Evolutionary conservation across 2,329 filamentous ascomycete genomes (phyloP), one percentile per base, ranked within the genome.

Genomic region (Colletotrichum cereale): DNA sequence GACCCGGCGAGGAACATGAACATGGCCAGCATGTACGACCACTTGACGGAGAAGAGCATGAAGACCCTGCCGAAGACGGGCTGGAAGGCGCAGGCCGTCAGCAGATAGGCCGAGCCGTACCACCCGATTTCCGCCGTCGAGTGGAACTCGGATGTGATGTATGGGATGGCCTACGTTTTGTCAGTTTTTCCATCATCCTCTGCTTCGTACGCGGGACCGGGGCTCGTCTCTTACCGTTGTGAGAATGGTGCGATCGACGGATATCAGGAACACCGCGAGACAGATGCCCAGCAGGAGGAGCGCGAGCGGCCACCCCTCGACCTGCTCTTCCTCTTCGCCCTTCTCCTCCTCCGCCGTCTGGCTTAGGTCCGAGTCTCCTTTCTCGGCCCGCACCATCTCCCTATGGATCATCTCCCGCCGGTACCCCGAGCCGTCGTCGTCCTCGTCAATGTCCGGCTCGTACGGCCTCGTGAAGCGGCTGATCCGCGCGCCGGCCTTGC

Each of bases 91-190:
- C 76, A 79, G 2, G 78, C 62, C 1, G 79, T 81, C 29, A 82
- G 66, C 60, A 82, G 79, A 62, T 80, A 84, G 5, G 82, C 82
- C n/a, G 82, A 80, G 1, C 83, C 84, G 72, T 87, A 87, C 85
- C 86, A 87, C 21, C 81, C 83, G 4, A 86, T 80, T 62, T 85
- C 82, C 14, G 78, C 74, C 1, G 84, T 77, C 24, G 79, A 77
- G 10, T 81, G 76, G 73, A 82, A 80, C 21, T 79, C 79, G 66
- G 76, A 79, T 0, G 83, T 84, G 66, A 85, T 84, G 53, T 81
- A 80, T 0, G 83, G 83, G 38, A 85, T 83, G 8, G 83, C 83
- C 80, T 72, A 6, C 2, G 8, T 4, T 1, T 16, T 8, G 55
- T 72, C 11, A 72, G 66, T 24, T 34, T n/a, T n/a, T n/a, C n/a